Conservation (phyloP, 768 basidiomycete genomes). For the Hypholoma fasciculare region DNA sequence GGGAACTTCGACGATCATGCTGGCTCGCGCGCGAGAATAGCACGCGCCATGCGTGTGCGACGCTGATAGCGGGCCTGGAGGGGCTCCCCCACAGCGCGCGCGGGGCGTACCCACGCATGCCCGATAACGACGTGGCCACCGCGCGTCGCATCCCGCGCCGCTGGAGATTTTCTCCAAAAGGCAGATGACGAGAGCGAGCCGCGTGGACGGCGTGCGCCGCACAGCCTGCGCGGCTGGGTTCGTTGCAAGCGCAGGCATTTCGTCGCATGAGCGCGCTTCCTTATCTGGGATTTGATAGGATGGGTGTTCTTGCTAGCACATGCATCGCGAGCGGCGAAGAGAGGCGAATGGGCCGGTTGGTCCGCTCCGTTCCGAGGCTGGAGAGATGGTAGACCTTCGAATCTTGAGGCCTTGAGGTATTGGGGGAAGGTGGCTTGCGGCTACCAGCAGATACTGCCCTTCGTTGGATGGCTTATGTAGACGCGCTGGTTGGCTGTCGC, state of each 20-base stretch:
- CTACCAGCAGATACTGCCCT: too few relatives aligned
- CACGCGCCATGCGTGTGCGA: background rate
- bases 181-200: background rate
- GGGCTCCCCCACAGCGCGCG: background rate
- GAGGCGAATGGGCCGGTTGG: too few relatives aligned
- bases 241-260: background rate
- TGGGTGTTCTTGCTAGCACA: too few relatives aligned
- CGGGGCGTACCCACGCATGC: background rate
- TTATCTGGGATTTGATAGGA: too few relatives aligned
- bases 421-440: too few relatives aligned
- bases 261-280: too few relatives aligned
- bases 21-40: background rate
- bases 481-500: too few relatives aligned
- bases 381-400: too few relatives aligned
- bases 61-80: background rate
- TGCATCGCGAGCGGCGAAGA: too few relatives aligned
- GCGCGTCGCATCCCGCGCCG: background rate
- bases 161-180: background rate
- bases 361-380: too few relatives aligned
- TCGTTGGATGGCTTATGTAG: too few relatives aligned
- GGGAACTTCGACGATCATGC: background rate
- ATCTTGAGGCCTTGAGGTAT: too few relatives aligned
- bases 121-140: background rate
- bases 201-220: background rate
- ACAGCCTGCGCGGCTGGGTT: background rate